Conservation (phyloP, 1,284 basidiomycete genomes). For the Malassezia brasiliensis region DNA sequence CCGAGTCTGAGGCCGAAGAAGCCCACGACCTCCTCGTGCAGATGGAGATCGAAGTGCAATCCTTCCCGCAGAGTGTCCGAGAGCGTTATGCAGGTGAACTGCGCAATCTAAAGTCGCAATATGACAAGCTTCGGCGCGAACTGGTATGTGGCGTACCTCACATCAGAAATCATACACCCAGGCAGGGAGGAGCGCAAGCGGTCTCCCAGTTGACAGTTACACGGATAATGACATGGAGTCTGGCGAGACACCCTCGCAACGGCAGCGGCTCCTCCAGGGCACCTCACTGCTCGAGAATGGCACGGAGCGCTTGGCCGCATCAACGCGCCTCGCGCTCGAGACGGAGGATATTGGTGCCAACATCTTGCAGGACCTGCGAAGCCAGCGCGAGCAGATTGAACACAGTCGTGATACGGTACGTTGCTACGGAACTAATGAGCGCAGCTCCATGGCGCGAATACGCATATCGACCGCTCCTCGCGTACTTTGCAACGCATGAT, state of each 20-base stretch:
- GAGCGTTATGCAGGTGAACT: constrained; percentile 32
- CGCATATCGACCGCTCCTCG: constrained; percentile 55
- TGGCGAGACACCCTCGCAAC: constrained; percentile 47
- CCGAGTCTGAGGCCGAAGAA: constrained; percentile 93
- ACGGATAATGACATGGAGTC: constrained; percentile 26
- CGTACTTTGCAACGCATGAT: constrained; percentile 59
- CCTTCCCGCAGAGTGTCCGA: constrained; percentile 62
- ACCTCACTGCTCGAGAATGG: constrained; percentile 50
- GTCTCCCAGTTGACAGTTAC: constrained; percentile 8
- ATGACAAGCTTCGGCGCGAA: constrained; percentile 31
- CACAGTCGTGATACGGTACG: constrained; percentile 77
- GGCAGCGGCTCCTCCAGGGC: constrained; percentile 45
- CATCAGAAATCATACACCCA: neutral
- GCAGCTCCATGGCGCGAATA: constrained; percentile 55
- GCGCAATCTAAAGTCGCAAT: constrained; percentile 25
- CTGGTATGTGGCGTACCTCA: constrained; percentile 10
- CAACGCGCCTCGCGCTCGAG: constrained; percentile 83
- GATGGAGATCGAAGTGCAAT: constrained; percentile 99
- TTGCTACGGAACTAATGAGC: constrained; percentile 15
- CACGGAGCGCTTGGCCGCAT: constrained; percentile 67
- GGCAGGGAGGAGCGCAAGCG: constrained; percentile 1
- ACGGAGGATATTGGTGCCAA: constrained; percentile 91
- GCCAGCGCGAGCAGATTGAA: constrained; percentile 90
- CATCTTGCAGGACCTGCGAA: constrained; percentile 73
- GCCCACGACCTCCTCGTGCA: constrained; percentile 90